Conservation (phyloP, 306 rosid species). For the Echinosophora koreensis region DNA sequence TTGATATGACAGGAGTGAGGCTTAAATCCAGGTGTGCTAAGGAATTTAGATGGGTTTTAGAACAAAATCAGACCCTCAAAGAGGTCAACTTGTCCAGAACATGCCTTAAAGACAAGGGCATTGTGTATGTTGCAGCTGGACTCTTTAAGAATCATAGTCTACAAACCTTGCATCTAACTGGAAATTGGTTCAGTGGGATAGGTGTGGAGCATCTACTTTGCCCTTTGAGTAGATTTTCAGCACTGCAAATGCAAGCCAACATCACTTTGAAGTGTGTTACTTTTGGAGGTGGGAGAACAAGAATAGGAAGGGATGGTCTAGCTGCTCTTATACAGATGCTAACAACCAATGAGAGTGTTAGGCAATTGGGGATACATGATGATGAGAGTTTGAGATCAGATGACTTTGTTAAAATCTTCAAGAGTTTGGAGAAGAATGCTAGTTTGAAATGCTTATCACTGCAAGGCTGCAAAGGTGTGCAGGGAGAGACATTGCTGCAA, state of each 20-base stretch:
- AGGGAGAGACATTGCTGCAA: conserved; percentile 75
- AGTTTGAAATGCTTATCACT: conserved; percentile 72
- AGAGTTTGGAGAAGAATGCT: conserved; percentile 87
- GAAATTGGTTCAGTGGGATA: conserved; percentile 73
- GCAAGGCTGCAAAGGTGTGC: conserved; percentile 85
- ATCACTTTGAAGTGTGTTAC: conserved; percentile 68
- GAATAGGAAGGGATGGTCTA: conserved; percentile 85
- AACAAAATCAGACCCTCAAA: conserved; percentile 73
- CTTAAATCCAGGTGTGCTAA: conserved; percentile 87
- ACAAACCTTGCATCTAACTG: conserved; percentile 70
- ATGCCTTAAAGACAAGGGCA: conserved; percentile 80
- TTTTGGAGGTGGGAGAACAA: conserved; percentile 85
- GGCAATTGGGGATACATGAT: conserved; percentile 73
- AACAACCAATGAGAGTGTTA: conserved; percentile 72
- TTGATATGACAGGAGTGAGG: conserved; percentile 84
- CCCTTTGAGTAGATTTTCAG: conserved; percentile 88
- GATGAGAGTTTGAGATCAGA: conserved; percentile 79
- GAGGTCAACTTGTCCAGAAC: conserved; percentile 81
- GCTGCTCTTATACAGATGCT: conserved; percentile 73
- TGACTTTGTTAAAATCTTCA: conserved; percentile 78
- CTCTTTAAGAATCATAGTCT: conserved; percentile 78
- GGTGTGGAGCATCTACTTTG: conserved; percentile 90
- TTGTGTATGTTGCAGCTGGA: conserved; percentile 86
- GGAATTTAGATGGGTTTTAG: conserved; percentile 88
- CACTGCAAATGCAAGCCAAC: conserved; percentile 88